A percentile compares a stretch with the other conserved stretches of the same genome.
Conservation (phyloP, 2,329 filamentous ascomycete species). For the Triangularia verruculosa region DNA sequence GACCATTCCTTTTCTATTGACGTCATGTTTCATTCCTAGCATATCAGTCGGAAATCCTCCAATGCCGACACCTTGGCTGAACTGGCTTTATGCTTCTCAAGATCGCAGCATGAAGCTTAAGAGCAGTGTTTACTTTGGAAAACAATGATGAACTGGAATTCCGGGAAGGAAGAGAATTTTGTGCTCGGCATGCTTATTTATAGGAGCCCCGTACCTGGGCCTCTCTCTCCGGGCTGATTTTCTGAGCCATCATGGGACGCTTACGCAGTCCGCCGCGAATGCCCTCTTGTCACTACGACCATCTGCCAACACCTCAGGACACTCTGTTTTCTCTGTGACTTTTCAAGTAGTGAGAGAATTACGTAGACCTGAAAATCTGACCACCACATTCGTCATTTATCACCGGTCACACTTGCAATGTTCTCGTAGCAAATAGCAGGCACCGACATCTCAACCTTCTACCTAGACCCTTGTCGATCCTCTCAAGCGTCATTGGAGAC, state of each 20-base stretch:
- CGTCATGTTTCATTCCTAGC: not conserved
- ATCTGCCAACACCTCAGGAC: not conserved
- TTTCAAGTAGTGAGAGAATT: not conserved
- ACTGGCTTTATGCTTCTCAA: not conserved
- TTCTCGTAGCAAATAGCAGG: conserved; percentile 10
- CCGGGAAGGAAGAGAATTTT: not conserved
- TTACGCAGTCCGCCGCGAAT: conserved; percentile 6
- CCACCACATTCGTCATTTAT: conserved; percentile 7
- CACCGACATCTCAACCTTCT: conserved; percentile 13
- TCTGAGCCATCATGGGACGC: conserved; percentile 8
- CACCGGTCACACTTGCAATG: not conserved
- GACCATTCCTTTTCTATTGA: not conserved
- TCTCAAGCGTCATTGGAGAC: conserved; percentile 20
- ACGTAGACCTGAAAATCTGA: conserved; percentile 4
- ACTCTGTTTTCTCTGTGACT: not conserved
- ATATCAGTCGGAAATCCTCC: not conserved
- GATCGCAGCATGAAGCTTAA: not conserved
- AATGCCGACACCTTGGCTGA: not conserved
- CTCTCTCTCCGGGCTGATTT: not conserved
- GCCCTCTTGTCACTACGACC: not conserved
- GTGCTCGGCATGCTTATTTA: conserved; percentile 3
- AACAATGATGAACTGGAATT: not conserved
- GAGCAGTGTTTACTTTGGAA: not conserved
- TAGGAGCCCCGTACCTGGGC: conserved; percentile 6
- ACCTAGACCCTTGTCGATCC: conserved; percentile 6